A percentile compares a stretch with the other conserved stretches of the same genome.
Conservation (phyloP, 805 yeast genomes). For the Saturnispora saitoi region DNA sequence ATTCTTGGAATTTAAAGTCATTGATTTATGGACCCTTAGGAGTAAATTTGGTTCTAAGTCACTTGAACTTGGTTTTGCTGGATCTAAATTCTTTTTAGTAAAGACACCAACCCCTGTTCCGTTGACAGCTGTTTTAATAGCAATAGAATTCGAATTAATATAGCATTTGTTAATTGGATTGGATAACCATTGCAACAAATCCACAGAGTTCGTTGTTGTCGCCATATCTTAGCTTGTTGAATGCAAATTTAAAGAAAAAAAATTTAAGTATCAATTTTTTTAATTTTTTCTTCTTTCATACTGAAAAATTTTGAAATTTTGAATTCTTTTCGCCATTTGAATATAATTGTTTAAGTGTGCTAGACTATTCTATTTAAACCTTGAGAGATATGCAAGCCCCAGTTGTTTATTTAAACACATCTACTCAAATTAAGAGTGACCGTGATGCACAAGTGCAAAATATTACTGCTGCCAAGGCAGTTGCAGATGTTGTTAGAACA, state of each 20-base stretch:
- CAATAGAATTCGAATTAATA: slow-evolving; percentile 41
- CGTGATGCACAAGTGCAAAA: slow-evolving; percentile 96
- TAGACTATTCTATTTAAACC: not conserved
- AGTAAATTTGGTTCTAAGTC: slow-evolving; percentile 28
- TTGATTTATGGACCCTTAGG: slow-evolving; percentile 52
- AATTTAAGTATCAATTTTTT: not conserved
- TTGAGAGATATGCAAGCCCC: slow-evolving; percentile 61
- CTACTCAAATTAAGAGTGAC: slow-evolving; percentile 89
- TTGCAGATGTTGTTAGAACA: slow-evolving; percentile 93
- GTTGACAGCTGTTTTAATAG: slow-evolving; percentile 36
- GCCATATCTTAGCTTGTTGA: slow-evolving; percentile 20
- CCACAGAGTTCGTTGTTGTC: slow-evolving; percentile 22
- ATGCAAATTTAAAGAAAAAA: not conserved
- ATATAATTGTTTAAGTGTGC: not conserved
- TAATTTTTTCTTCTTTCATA: not conserved
- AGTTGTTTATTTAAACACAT: slow-evolving; percentile 76
- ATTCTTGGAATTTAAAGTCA: slow-evolving; percentile 49
- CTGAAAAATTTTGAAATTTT: not conserved
- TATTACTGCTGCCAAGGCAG: slow-evolving; percentile 99
- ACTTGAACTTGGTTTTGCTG: slow-evolving; percentile 19
- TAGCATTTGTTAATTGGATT: slow-evolving; percentile 37
- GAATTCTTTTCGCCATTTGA: not conserved
- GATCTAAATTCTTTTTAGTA: slow-evolving; percentile 29
- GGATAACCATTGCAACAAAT: slow-evolving; percentile 45
- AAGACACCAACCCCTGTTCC: slow-evolving; percentile 67